Evolutionary conservation across 352 stramenopile species (phyloP).

Genomic region (Globisporangium paroecandrum): DNA sequence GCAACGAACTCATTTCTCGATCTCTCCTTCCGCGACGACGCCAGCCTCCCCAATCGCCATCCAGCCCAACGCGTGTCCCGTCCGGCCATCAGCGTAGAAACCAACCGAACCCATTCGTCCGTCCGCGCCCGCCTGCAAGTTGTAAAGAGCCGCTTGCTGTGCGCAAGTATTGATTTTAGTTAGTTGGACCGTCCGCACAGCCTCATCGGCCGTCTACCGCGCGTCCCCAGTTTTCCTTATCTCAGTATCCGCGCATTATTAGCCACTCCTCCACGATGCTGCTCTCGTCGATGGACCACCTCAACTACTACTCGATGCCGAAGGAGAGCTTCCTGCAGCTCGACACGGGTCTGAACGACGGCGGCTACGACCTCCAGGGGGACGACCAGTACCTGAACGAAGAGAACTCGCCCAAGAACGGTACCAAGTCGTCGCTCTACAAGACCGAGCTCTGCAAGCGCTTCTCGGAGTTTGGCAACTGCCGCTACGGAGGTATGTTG

Average conservation of each 20-base stretch:
- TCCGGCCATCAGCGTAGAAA: conserved; percentile 2
- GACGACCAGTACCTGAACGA: conserved; percentile 72
- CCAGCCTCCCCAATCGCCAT: not conserved
- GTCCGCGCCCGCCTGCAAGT: not conserved
- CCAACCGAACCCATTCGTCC: not conserved
- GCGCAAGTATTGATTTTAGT: conserved; percentile 9
- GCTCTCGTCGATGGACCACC: conserved; percentile 78
- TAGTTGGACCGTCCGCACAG: not conserved
- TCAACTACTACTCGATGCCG: conserved; percentile 79
- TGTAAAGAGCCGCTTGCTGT: not conserved
- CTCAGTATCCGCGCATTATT: not conserved
- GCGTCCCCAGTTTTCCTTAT: not conserved
- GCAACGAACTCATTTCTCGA: conserved; percentile 18
- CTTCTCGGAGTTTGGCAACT: conserved; percentile 85
- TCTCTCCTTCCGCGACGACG: conserved; percentile 12
- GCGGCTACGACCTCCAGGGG: conserved; percentile 40
- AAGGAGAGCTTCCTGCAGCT: conserved; percentile 75
- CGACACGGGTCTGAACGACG: conserved; percentile 40
- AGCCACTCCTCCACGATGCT: conserved; percentile 39
- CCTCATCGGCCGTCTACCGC: not conserved
- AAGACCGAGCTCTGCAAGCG: conserved; percentile 88
- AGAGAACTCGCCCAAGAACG: conserved; percentile 82
- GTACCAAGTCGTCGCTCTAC: conserved; percentile 83
- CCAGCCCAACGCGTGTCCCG: not conserved
- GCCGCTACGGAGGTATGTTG: conserved; percentile 69